Evolutionary conservation across 2,329 filamentous ascomycete genomes (phyloP), one percentile per base, ranked within the genome.

Genomic region (Mycogone perniciosa): DNA sequence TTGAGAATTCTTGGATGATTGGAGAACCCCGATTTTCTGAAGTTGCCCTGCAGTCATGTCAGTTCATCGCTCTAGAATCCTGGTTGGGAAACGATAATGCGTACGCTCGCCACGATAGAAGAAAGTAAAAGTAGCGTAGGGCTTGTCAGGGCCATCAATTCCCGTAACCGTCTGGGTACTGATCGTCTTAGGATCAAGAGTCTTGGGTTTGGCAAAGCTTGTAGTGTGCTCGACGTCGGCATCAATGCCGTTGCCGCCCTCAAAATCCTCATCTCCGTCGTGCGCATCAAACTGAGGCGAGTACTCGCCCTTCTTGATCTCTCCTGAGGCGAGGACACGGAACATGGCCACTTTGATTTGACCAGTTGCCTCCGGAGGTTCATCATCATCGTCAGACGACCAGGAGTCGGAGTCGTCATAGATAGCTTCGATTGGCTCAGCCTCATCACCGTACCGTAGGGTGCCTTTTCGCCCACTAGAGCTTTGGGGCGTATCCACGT

Each of bases 101-200:
- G 76, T 76, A 95, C 92, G 86, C 66, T 96, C 88, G 67, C 93
- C 93, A 54, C 93, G 83, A 67, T 99, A 99, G 71, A 97, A 89
- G 68, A 99, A 99, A 30, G 95, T 97, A 68, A 99, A 99, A 7
- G 88, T 86, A 4, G 93, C 93, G 71, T 96, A 99, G 4, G 95
- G 93, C 70, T 92, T 93, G 56, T 97, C 92, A 20, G 91, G 90
- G 0, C 90, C 89, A 67, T 99, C 93, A 56, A 97, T 95, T 13
- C 92, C 93, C 7, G 93, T 97, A n/a, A 99, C 93, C 0, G 93
- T 99, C 71, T 99, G 93, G 3, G 93, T 99, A 64, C 91, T 97
- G 64, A 99, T 99, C 2, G 89, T 90, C 72, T 96, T 96, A 0
- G 92, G 92, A 71, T 97, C 95, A 48, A 96, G 77, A 1, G 89